Percentiles rank a stretch among this genome's conserved stretches.
phyloP scores from a whole-genome alignment of 352 stramenopile species.

The Phytophthora chlamydospora region DNA sequence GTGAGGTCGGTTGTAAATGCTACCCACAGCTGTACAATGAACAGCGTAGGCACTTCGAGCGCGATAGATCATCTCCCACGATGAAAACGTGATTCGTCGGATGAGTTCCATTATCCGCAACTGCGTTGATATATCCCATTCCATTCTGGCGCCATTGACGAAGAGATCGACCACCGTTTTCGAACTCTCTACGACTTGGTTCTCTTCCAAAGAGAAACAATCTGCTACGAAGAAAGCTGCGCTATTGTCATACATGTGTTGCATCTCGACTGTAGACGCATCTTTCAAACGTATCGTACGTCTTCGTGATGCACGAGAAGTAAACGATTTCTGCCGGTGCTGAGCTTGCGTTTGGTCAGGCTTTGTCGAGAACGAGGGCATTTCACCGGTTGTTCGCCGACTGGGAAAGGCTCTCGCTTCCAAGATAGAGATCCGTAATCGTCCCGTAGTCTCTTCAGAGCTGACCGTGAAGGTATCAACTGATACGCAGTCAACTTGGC shows the following conservation, averaged over 20 bases:
- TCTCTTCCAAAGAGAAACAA: conserved; percentile 77
- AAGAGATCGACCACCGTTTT: conserved; percentile 77
- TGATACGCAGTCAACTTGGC: conserved; percentile 61
- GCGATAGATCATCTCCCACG: conserved; percentile 84
- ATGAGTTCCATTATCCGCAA: conserved; percentile 72
- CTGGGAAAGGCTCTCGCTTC: conserved; percentile 41
- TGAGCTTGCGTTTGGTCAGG: conserved; percentile 3
- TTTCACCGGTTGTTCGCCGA: conserved; percentile 16
- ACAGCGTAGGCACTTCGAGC: conserved; percentile 61
- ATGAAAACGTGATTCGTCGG: conserved; percentile 65
- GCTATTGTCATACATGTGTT: background rate
- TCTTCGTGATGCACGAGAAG: conserved; percentile 15
- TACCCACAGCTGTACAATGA: conserved; percentile 52
- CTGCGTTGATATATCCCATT: conserved; percentile 64
- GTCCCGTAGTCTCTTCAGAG: conserved; percentile 51
- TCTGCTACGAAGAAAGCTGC: conserved; percentile 54
- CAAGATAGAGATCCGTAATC: conserved; percentile 62
- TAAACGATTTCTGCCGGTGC: conserved; percentile 22
- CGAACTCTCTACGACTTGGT: conserved; percentile 40
- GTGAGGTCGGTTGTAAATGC: conserved; percentile 62
- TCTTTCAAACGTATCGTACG: background rate
- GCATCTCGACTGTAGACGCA: background rate
- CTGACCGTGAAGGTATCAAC: conserved; percentile 70
- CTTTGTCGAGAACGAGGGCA: conserved; percentile 4
- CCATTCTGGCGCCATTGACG: conserved; percentile 45